Conservation (phyloP, 2,329 filamentous ascomycete species). For the Neospermospora avenae region DNA sequence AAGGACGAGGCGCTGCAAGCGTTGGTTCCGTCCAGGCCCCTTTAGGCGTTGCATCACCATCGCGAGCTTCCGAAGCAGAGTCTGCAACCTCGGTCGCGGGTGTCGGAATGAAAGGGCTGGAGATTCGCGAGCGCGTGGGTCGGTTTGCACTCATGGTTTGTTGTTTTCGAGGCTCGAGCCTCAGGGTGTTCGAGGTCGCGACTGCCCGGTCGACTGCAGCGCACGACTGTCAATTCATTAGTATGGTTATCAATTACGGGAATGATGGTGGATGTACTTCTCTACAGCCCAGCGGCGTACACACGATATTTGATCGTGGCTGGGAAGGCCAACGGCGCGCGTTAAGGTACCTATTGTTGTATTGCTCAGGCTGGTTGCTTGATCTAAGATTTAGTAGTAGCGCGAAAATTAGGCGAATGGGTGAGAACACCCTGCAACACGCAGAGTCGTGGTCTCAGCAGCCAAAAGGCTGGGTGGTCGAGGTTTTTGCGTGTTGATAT, state of each 20-base stretch:
- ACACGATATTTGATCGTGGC: constrained; percentile 20
- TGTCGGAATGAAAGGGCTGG: constrained; percentile 25
- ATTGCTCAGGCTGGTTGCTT: constrained; percentile 11
- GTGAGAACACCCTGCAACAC: no score
- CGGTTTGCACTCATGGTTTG: constrained; percentile 17
- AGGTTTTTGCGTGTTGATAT: background rate
- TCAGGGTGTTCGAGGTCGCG: constrained; percentile 19
- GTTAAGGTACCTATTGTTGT: constrained; percentile 11
- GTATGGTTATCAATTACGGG: constrained; percentile 11
- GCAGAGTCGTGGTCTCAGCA: no score
- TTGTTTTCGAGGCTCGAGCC: constrained; percentile 15
- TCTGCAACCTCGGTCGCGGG: constrained; percentile 5
- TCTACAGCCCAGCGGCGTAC: constrained; percentile 22
- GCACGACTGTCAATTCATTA: constrained; percentile 27
- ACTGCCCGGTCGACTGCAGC: constrained; percentile 21
- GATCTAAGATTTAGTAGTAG: background rate
- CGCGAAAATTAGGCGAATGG: no score
- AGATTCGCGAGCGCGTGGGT: constrained; percentile 31
- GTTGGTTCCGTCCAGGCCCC: constrained; percentile 54
- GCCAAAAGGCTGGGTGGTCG: background rate
- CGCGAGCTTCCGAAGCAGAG: constrained; percentile 11
- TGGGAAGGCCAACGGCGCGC: constrained; percentile 17
- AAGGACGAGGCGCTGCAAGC: constrained; percentile 53
- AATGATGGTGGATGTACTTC: constrained; percentile 21
- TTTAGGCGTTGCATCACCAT: constrained; percentile 20